Base-by-base conservation (phyloP, 1,284 basidiomycete genomes). In the Trichosporon ovoides region DNA sequence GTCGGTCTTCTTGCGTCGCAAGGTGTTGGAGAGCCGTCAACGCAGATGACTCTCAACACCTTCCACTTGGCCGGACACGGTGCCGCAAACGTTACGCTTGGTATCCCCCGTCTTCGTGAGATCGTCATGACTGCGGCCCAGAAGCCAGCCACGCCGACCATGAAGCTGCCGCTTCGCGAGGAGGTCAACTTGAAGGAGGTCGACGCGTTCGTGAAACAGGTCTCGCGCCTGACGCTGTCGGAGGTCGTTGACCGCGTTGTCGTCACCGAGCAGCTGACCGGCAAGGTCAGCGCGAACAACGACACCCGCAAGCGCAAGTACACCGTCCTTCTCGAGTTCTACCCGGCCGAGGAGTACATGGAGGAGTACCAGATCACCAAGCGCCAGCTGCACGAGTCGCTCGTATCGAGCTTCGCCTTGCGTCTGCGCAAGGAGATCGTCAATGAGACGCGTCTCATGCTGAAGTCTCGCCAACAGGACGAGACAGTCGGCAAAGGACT, bases 51-150 rank as follows among this genome's bases (percentile, higher is more conserved):
- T 19, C 80, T 99, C 65, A 99, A 99, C 77, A 99, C 96, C 11
- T 99, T 99, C 85, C 96, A 99, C 81, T 97, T 98, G 75, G 93
- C 93, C 65, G 91, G 95, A 68, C 96, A 98, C 77, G 96, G 96
- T 79, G 95, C 96, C 59, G 95, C 96, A 37, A 99, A 99, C 76
- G 96, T 99, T 63, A 99, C 96, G 2, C 84, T 99, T 51, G 96
- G 96, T 84, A 98, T 99, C 67, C 96, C 96, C 50, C 94, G 96
- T 78, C 81, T 99, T 22, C 87, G 95, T 77, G 96, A 99, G 79
- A 98, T 99, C 69, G 91, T 99, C 71, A 98, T 98, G 94, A 98
- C 96, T 0, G 96, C 96, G 7, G 95, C 96, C 6, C 85, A 87
- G 67, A 90, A 94, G 69, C 96, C 95, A 58, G 94, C 94, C 77